A percentile compares a stretch with the other conserved stretches of the same genome.
These are phyloP conservation scores for Aciculosporium take DNA, from an alignment of 2,329 filamentous ascomycete genomes.

Conservation along the genomic window DNA sequence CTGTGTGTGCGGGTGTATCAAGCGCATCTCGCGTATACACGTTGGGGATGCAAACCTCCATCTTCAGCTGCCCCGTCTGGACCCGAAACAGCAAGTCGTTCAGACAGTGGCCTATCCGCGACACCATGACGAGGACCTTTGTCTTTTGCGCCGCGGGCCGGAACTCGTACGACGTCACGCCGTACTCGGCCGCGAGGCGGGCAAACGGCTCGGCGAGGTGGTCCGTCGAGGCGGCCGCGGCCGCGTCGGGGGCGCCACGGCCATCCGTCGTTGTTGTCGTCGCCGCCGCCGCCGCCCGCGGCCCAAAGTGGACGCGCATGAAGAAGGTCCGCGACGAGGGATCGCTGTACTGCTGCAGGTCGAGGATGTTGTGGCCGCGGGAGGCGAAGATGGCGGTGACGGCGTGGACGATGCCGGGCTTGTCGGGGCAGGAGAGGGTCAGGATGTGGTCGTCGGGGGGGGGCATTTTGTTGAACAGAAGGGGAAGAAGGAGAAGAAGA, in stretches of 20 bases:
- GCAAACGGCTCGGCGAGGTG: conserved; percentile 42
- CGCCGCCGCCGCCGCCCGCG: conserved; percentile 19
- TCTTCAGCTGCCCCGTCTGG: conserved; percentile 57
- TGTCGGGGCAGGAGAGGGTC: conserved; percentile 72
- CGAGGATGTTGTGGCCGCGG: conserved; percentile 65
- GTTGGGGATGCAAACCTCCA: too few species aligned
- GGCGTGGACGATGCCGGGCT: conserved; percentile 71
- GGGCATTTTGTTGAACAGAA: conserved; percentile 5
- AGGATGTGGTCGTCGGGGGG: conserved; percentile 52
- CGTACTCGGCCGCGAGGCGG: conserved; percentile 45
- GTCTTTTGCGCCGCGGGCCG: conserved; percentile 55
- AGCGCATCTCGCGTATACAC: too few species aligned
- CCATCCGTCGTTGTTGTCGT: too few species aligned
- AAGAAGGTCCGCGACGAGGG: conserved; percentile 63
- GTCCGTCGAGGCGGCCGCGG: conserved; percentile 28
- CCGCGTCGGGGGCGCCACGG: too few species aligned
- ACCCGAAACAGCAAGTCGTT: conserved; percentile 74
- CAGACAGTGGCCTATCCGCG: conserved; percentile 75
- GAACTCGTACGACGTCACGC: conserved; percentile 61
- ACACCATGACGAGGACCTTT: conserved; percentile 75
- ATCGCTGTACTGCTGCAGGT: conserved; percentile 76
- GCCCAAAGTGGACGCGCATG: conserved; percentile 75
- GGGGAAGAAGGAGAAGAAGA: neutral
- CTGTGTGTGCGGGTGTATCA: too few species aligned
- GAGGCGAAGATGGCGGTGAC: conserved; percentile 65